Percentiles rank a stretch among this genome's conserved stretches.
Conservation (phyloP, 805 yeast species). For the Candida sithepensis region DNA sequence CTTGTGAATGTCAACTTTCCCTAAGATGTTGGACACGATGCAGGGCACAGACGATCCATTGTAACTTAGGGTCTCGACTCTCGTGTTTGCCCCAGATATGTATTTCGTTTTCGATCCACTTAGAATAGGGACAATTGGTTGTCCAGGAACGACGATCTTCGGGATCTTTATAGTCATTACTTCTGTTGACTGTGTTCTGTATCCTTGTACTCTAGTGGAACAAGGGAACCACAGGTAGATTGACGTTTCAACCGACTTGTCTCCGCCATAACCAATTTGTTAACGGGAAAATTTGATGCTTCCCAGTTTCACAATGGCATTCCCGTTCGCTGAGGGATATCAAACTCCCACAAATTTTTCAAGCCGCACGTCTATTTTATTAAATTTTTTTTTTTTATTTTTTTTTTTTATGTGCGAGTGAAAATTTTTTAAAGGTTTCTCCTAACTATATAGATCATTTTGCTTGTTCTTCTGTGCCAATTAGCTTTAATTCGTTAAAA, state of each 20-base stretch:
- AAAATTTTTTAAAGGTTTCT: not conserved
- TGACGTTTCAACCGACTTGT: too few species aligned
- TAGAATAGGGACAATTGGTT: constrained; percentile 60
- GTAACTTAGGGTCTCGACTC: constrained; percentile 41
- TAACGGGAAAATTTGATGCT: too few species aligned
- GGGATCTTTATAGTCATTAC: constrained; percentile 32
- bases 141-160: constrained; percentile 71
- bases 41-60: constrained; percentile 37
- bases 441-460: not conserved
- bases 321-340: not conserved
- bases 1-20: constrained; percentile 42
- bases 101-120: constrained; percentile 37
- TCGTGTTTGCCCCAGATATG: constrained; percentile 64
- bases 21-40: constrained; percentile 59
- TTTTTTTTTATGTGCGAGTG: not conserved
- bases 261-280: too few species aligned
- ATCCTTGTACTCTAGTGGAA: too few species aligned
- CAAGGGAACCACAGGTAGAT: too few species aligned
- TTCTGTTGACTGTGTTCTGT: not conserved
- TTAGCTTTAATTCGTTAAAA: not conserved
- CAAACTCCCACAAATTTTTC: not conserved
- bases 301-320: not conserved
- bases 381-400: not conserved
- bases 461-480: not conserved
- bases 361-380: not conserved